Evolutionary conservation across 257 asterid species (phyloP), one percentile per base, ranked within the genome.

Genomic region (Solanum infundibuliforme): DNA sequence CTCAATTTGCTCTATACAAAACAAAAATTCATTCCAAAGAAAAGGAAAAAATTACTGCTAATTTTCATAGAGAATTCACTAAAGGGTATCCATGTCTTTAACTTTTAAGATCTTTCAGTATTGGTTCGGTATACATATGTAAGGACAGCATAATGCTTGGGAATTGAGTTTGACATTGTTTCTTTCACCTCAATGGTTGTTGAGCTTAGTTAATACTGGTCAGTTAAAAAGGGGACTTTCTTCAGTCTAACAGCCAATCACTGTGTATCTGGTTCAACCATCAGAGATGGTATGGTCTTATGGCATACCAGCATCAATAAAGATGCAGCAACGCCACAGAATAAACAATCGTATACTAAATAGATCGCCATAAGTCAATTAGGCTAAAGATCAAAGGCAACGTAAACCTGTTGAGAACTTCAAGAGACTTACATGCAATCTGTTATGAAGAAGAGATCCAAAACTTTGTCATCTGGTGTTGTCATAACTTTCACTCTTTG

Each of bases 401-500:
- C 1, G 2, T 76, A 72, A 60, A 83, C 85, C 52, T 39, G 83
- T 62, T 31, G 58, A 34, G n/a, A 48, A 48, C 43, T 46, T 82
- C 43, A 82, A 82, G 69, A 76, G 55, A 68, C 93, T 87, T 87
- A 91, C 94, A 91, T 87, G 88, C 75, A 87, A 89, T 91, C 94
- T 0, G 93, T 92, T 83, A 92, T 88, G 89, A 91, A 92, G 92
- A 92, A 92, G 66, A 92, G 92, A 87, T 92, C 93, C 89, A 92
- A 74, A 41, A 91, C 93, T 90, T 92, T 92, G 39, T 90, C 93
- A 55, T 92, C 94, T 13, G 94, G 94, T 29, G 94, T 92, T 74
- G 93, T 92, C 91, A 88, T 91, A 27, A 92, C 94, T 87, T 92
- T 92, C 58, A 92, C 93, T 86, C 91, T 92, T 86, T 91, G 93